Evolutionary conservation across 345 rosid genomes (phyloP).

Genomic region (Populus tremula): DNA sequence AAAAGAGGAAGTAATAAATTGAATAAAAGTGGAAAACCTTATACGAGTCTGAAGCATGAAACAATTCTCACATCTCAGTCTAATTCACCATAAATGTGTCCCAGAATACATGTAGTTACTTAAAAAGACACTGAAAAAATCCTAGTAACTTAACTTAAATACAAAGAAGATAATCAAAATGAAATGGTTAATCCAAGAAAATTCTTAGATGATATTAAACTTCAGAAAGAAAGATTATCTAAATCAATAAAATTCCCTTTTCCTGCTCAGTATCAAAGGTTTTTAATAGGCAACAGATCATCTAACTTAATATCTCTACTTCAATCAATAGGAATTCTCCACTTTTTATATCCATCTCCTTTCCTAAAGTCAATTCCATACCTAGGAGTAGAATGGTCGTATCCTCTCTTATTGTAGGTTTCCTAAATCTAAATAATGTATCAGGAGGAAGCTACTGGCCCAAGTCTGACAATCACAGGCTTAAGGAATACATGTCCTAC

Average conservation of each 20-base stretch:
- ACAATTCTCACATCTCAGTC: not conserved
- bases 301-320: not conserved
- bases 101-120: not conserved
- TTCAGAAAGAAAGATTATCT: not conserved
- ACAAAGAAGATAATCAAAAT: too few relatives aligned
- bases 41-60: not conserved
- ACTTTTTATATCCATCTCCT: not conserved
- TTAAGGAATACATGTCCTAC: not conserved
- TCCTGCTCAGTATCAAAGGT: not conserved
- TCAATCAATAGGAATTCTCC: not conserved
- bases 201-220: not conserved
- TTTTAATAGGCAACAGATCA: not conserved
- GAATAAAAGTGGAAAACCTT: not conserved
- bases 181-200: not conserved
- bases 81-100: not conserved
- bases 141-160: not conserved
- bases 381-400: not conserved
- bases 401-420: not conserved
- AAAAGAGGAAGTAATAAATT: not conserved
- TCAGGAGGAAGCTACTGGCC: not conserved
- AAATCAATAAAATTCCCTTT: too few relatives aligned
- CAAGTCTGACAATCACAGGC: not conserved
- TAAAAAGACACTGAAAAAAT: not conserved
- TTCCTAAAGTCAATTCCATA: not conserved
- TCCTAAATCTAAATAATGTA: not conserved